Percentiles rank a stretch among this genome's conserved stretches.
These are phyloP conservation scores for Colletotrichum paranaense DNA, from an alignment of 2,329 filamentous ascomycete species.

Conservation along the genomic window DNA sequence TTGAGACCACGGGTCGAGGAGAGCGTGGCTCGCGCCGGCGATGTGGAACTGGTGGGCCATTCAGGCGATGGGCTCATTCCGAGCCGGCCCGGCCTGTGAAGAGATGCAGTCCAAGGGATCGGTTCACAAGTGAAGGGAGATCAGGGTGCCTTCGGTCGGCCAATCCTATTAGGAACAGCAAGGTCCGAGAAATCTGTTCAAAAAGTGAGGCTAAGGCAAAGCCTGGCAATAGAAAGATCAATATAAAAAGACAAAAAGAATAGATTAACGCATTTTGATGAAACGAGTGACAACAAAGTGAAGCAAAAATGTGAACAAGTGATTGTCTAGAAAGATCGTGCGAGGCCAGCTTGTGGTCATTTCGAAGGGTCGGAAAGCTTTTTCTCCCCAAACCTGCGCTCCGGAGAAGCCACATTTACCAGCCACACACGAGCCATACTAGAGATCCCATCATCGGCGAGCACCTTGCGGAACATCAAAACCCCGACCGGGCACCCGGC, in stretches of 20 bases:
- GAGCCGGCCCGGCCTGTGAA: background rate
- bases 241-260: background rate
- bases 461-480: too few relatives aligned
- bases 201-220: background rate
- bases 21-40: slow-evolving; percentile 24
- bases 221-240: background rate
- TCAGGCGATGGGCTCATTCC: background rate
- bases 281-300: slow-evolving; percentile 22
- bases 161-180: background rate
- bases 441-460: too few relatives aligned
- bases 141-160: background rate
- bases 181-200: background rate
- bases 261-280: slow-evolving; percentile 20
- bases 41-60: slow-evolving; percentile 36
- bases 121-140: slow-evolving; percentile 3
- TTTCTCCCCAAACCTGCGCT: background rate
- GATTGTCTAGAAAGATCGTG: background rate
- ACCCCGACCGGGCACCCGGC: too few relatives aligned
- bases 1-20: slow-evolving; percentile 45
- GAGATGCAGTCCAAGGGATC: background rate
- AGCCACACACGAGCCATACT: background rate
- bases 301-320: background rate
- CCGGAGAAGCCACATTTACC: background rate
- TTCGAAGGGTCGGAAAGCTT: background rate
- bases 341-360: background rate